A percentile compares a stretch with the other conserved stretches of the same genome.
Conservation (phyloP, 2,329 filamentous ascomycete genomes). For the Aureobasidium sp. region DNA sequence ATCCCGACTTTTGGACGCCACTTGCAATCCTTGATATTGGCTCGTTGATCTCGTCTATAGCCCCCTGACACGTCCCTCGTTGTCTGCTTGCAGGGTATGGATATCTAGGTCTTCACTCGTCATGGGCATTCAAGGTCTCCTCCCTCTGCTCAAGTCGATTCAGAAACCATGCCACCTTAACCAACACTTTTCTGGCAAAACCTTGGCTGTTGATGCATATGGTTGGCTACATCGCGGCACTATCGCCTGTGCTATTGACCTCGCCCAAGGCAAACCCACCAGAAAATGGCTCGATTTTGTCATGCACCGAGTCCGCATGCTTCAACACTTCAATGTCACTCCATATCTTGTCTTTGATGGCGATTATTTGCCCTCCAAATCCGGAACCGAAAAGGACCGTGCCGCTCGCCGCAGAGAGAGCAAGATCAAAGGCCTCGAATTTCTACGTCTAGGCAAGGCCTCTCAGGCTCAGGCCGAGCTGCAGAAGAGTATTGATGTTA, state of each 20-base stretch:
- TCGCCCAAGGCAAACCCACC: conserved; percentile 82
- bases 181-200: conserved; percentile 71
- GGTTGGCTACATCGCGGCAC: conserved; percentile 96
- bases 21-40: neutral
- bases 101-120: neutral
- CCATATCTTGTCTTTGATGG: conserved; percentile 96
- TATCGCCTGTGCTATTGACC: conserved; percentile 80
- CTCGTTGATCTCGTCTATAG: neutral
- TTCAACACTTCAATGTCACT: conserved; percentile 85
- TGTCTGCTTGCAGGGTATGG: neutral
- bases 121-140: conserved; percentile 8
- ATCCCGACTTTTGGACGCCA: neutral
- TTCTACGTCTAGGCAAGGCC: conserved; percentile 73
- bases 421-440: conserved; percentile 65
- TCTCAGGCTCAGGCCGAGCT: conserved; percentile 77
- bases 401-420: conserved; percentile 69
- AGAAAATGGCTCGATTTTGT: conserved; percentile 85
- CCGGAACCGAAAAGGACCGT: conserved; percentile 72
- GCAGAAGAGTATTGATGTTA: conserved; percentile 93
- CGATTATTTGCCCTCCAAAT: conserved; percentile 89
- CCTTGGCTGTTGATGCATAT: conserved; percentile 91
- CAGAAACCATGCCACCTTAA: conserved; percentile 82
- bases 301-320: conserved; percentile 87
- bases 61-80: neutral
- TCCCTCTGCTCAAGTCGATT: conserved; percentile 70